These are phyloP conservation scores for Physcomitrium patens DNA, from an alignment of 225 moss, liverwort and hornwort genomes.

Conservation along the genomic window DNA sequence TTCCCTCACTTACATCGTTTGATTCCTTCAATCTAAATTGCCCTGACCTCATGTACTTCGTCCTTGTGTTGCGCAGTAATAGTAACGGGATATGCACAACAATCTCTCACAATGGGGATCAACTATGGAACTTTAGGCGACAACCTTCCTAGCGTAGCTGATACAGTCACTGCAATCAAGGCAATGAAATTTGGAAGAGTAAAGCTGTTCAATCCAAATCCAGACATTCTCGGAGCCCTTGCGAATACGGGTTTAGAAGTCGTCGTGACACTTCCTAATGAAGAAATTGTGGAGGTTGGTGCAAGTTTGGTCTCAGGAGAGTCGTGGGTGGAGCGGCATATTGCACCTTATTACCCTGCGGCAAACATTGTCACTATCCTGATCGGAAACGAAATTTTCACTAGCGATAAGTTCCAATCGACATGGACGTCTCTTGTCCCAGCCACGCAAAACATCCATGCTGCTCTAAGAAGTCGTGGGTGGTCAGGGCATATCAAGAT, in stretches of 20 bases:
- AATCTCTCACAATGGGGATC: constrained; percentile 40
- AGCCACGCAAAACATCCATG: constrained; percentile 34
- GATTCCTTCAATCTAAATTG: background rate
- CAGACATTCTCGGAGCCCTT: constrained; percentile 40
- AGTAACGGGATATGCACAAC: background rate
- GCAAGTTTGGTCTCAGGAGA: constrained; percentile 28
- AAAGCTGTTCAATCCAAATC: constrained; percentile 50
- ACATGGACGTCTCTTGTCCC: constrained; percentile 33
- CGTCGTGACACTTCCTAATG: constrained; percentile 40
- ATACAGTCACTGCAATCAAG: constrained; percentile 33
- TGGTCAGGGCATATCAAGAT: constrained; percentile 28
- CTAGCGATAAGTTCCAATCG: constrained; percentile 3
- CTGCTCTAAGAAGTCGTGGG: constrained; percentile 13
- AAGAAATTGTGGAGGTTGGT: constrained; percentile 40
- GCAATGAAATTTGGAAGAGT: constrained; percentile 42
- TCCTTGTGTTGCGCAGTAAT: background rate
- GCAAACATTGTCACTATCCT: constrained; percentile 35
- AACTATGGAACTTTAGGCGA: constrained; percentile 52
- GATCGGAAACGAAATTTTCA: constrained; percentile 36
- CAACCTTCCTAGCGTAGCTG: constrained; percentile 38
- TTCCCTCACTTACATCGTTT: too few relatives aligned
- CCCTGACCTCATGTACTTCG: background rate
- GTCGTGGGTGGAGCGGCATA: constrained; percentile 33
- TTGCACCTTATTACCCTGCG: constrained; percentile 31
- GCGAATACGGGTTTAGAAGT: constrained; percentile 42